Conservation (phyloP, 805 yeast genomes). For the Priceomyces fermenticarens region DNA sequence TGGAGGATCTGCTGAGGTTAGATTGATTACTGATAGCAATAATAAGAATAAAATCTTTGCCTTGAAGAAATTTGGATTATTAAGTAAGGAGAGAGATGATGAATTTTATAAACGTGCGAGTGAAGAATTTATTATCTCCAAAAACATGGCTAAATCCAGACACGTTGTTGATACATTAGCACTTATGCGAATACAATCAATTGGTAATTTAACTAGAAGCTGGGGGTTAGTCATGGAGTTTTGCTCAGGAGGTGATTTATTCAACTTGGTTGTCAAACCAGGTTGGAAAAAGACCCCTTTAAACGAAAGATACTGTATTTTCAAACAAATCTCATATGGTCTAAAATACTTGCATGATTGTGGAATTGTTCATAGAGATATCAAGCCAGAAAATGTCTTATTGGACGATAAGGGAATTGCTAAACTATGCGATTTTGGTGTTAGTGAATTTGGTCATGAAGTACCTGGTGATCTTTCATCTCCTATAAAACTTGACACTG, state of each 20-base stretch:
- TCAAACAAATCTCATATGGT: conserved; percentile 67
- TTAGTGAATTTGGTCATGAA: conserved; percentile 61
- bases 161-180: conserved; percentile 60
- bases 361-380: conserved; percentile 70
- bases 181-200: conserved; percentile 55
- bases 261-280: conserved; percentile 49
- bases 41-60: conserved; percentile 54
- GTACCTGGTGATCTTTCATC: conserved; percentile 48
- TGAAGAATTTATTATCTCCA: conserved; percentile 63
- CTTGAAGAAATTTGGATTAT: conserved; percentile 59
- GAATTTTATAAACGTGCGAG: conserved; percentile 63
- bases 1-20: conserved; percentile 72
- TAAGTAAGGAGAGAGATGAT: conserved; percentile 59
- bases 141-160: conserved; percentile 48
- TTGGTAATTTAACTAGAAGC: conserved; percentile 53
- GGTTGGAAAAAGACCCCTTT: conserved; percentile 57
- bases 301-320: conserved; percentile 58
- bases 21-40: conserved; percentile 34
- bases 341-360: conserved; percentile 58
- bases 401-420: conserved; percentile 58
- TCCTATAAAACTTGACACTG: conserved; percentile 35
- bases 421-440: conserved; percentile 76
- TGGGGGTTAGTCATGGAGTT: conserved; percentile 76
- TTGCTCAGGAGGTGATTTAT: conserved; percentile 62
- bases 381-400: conserved; percentile 72